A percentile compares a stretch with the other conserved stretches of the same genome.
Evolutionary conservation across 2,329 filamentous ascomycete genomes (phyloP).

Genomic region (Stenocarpella maydis): DNA sequence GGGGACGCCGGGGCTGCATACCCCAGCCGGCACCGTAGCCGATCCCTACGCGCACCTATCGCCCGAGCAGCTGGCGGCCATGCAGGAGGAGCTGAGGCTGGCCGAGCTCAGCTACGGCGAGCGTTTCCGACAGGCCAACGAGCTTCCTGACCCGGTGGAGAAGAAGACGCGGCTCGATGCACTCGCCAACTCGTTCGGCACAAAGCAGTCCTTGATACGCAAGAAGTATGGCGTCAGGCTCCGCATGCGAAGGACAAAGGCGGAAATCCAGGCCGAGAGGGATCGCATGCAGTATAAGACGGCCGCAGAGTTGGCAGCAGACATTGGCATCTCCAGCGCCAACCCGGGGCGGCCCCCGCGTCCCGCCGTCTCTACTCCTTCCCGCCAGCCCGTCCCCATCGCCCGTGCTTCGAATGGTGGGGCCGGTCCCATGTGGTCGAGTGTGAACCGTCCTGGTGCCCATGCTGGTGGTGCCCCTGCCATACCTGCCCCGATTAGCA

Average conservation of each 20-base stretch:
- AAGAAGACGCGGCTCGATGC: conserved; percentile 48
- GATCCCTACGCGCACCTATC: conserved; percentile 58
- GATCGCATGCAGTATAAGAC: conserved; percentile 48
- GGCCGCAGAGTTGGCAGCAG: conserved; percentile 32
- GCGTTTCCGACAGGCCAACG: conserved; percentile 53
- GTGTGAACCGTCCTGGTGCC: conserved; percentile 13
- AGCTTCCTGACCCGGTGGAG: conserved; percentile 46
- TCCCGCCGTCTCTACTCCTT: not conserved
- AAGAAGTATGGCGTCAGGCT: conserved; percentile 67
- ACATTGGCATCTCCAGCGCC: conserved; percentile 11
- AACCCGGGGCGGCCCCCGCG: not conserved
- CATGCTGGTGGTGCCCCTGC: no score
- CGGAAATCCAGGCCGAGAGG: conserved; percentile 54
- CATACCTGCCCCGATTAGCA: not conserved
- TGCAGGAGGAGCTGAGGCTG: conserved; percentile 49
- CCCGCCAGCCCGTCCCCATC: not conserved
- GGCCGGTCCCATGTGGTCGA: conserved; percentile 1
- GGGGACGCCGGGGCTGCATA: not conserved
- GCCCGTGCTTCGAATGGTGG: not conserved
- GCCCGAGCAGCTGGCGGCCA: conserved; percentile 39
- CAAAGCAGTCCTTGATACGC: conserved; percentile 63
- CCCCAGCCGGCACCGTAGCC: conserved; percentile 29
- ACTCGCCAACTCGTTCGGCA: conserved; percentile 62
- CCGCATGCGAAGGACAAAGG: conserved; percentile 56
- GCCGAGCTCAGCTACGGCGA: conserved; percentile 50